Conservation (phyloP, 1,139 yeast species). For the Blastobotrys niveus region DNA sequence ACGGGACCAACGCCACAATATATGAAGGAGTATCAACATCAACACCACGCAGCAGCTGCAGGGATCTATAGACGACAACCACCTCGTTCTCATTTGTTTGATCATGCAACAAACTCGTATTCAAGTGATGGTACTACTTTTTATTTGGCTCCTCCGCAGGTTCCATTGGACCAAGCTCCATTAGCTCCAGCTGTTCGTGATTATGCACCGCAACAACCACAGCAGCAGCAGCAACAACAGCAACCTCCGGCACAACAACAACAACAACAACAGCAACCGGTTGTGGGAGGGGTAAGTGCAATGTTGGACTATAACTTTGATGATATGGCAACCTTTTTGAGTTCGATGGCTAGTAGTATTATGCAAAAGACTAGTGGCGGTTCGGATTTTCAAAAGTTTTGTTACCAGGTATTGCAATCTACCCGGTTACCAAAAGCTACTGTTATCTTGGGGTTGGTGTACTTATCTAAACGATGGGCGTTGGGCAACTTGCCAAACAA, state of each 20-base stretch:
- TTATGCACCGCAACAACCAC: constrained; percentile 7
- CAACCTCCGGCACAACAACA: constrained; percentile 22
- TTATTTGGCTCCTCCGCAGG: constrained; percentile 21
- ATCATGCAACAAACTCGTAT: constrained; percentile 11
- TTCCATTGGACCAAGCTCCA: constrained; percentile 22
- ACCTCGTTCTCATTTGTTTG: constrained; percentile 14
- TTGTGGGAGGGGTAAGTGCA: constrained; percentile 68
- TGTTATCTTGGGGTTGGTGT: constrained; percentile 70
- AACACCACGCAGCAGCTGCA: constrained; percentile 14
- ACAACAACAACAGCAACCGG: constrained; percentile 22
- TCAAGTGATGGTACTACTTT: constrained; percentile 27
- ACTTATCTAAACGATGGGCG: constrained; percentile 48
- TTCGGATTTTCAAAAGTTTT: constrained; percentile 44
- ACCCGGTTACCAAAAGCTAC: constrained; percentile 84
- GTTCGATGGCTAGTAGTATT: constrained; percentile 61
- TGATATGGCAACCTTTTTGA: constrained; percentile 69
- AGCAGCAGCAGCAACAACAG: constrained; percentile 15
- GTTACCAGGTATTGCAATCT: constrained; percentile 72
- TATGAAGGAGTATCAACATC: constrained; percentile 13
- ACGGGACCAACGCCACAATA: constrained; percentile 6
- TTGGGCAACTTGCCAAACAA: constrained; percentile 29
- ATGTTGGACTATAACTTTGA: constrained; percentile 73
- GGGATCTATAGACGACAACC: constrained; percentile 8
- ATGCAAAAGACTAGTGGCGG: constrained; percentile 33
- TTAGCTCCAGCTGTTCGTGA: constrained; percentile 7